Evolutionary conservation across 257 asterid species (phyloP).

Genomic region (Nicotiana obtusifolia): DNA sequence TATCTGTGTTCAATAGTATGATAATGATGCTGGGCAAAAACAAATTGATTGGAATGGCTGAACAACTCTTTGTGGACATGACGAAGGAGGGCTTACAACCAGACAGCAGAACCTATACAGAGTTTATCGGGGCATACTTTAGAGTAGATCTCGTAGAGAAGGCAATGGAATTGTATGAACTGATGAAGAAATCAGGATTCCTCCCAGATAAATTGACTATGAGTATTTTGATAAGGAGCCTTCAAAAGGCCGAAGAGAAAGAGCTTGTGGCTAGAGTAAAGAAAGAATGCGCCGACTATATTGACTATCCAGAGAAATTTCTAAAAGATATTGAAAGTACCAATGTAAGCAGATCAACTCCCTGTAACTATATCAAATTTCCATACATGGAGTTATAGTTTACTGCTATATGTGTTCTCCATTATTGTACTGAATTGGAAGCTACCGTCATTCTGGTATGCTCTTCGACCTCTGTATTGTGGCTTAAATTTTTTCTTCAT

Average conservation of each 20-base stretch:
- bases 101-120: constrained; percentile 57
- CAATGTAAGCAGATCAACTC: constrained; percentile 32
- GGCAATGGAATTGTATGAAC: constrained; percentile 53
- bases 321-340: constrained; percentile 44
- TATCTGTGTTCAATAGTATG: constrained; percentile 51
- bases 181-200: constrained; percentile 62
- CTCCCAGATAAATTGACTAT: constrained; percentile 60
- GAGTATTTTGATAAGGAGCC: constrained; percentile 52
- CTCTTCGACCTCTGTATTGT: neutral
- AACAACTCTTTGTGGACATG: constrained; percentile 37
- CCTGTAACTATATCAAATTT: no score
- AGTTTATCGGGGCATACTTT: constrained; percentile 71
- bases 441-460: neutral
- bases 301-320: constrained; percentile 51
- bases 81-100: constrained; percentile 52
- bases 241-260: constrained; percentile 52
- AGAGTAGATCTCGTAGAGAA: constrained; percentile 43
- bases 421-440: no score
- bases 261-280: constrained; percentile 34
- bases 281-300: constrained; percentile 51
- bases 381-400: no score
- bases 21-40: constrained; percentile 50
- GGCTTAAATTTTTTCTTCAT: neutral
- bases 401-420: no score
- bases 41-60: constrained; percentile 50